phyloP scores from a whole-genome alignment of 371 early-diverging fungal genomes.

The Saksenaea vasiformis region DNA sequence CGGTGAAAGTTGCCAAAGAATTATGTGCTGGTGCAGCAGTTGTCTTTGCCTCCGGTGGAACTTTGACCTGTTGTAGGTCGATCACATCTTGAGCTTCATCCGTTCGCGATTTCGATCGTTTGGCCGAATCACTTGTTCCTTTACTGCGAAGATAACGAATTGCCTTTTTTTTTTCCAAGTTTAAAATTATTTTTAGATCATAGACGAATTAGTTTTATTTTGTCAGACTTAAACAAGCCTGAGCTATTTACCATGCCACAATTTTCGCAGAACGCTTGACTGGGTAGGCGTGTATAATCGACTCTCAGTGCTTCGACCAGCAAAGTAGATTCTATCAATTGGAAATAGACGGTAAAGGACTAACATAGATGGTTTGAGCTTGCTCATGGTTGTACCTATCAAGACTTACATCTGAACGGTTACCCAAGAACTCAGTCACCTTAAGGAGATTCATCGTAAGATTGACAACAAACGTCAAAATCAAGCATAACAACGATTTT shows the following conservation, averaged over 20 bases:
- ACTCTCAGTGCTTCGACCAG: constrained; percentile 46
- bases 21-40: not conserved
- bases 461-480: constrained; percentile 40
- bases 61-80: not conserved
- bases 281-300: constrained; percentile 29
- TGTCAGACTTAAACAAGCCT: not conserved
- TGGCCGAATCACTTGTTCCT: constrained; percentile 6
- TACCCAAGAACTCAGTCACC: constrained; percentile 36
- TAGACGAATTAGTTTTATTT: constrained; percentile 1
- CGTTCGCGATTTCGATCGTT: constrained; percentile 1
- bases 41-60: not conserved
- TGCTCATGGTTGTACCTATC: not conserved
- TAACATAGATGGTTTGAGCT: constrained; percentile 1
- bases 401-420: constrained; percentile 43
- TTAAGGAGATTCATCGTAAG: constrained; percentile 46
- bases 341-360: constrained; percentile 46
- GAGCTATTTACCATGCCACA: constrained; percentile 37
- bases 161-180: not conserved
- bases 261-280: constrained; percentile 38
- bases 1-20: not conserved
- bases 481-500: constrained; percentile 43
- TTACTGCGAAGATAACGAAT: constrained; percentile 1
- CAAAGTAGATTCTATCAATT: constrained; percentile 43
- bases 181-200: not conserved
- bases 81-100: not conserved